These are phyloP conservation scores for Marasmius sp. DNA, from an alignment of 1,284 basidiomycete species.

Conservation along the genomic window DNA sequence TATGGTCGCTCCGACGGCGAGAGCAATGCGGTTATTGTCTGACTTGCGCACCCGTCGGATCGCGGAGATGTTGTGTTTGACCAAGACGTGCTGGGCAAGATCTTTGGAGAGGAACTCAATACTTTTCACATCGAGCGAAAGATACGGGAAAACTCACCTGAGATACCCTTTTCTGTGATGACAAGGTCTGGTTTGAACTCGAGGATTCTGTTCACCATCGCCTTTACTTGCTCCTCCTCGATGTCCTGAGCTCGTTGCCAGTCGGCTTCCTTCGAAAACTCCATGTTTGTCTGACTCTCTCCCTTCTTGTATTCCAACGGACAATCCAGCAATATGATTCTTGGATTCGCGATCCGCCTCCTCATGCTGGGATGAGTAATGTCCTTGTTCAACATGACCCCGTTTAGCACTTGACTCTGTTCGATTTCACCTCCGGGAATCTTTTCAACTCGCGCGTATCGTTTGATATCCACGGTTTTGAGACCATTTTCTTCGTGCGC, in stretches of 20 bases:
- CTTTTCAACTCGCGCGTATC: conserved; percentile 97
- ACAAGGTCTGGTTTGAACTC: conserved; percentile 96
- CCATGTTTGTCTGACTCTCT: conserved; percentile 98
- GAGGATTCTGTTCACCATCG: conserved; percentile 83
- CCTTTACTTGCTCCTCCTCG: conserved; percentile 96
- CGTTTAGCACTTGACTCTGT: conserved; percentile 83
- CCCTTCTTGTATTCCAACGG: conserved; percentile 99
- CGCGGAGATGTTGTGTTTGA: conserved; percentile 88
- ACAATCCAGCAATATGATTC: conserved; percentile 92
- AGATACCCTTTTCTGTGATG: conserved; percentile 97
- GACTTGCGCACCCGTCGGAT: conserved; percentile 96
- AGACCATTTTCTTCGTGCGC: conserved; percentile 62
- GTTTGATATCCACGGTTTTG: conserved; percentile 95
- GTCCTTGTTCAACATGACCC: conserved; percentile 99
- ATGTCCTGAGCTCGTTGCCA: conserved; percentile 94
- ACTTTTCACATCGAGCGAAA: neutral
- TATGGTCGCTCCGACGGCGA: conserved; percentile 94
- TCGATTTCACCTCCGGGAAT: conserved; percentile 98
- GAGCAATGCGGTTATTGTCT: conserved; percentile 98
- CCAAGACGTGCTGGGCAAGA: conserved; percentile 90
- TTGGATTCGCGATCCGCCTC: conserved; percentile 85
- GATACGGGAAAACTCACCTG: conserved; percentile 53
- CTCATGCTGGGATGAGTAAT: conserved; percentile 98
- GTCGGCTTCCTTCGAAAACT: conserved; percentile 92
- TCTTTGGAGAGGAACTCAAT: conserved; percentile 47